These are phyloP conservation scores for Calcarisporium arbuscula DNA, from an alignment of 2,329 filamentous ascomycete genomes.

Conservation along the genomic window DNA sequence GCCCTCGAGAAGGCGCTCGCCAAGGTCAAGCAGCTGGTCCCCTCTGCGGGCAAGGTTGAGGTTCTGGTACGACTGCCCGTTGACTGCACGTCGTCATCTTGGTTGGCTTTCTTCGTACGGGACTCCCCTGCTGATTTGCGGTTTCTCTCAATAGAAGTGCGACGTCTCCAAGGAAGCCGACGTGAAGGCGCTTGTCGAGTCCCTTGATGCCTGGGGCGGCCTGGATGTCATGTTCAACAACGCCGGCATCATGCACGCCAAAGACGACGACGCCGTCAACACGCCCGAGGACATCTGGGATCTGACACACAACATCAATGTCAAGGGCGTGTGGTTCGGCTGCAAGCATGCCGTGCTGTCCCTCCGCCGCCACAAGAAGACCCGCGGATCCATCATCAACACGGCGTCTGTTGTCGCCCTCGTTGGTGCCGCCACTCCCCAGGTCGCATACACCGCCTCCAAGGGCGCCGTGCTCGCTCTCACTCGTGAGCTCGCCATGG, in stretches of 20 bases:
- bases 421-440: conserved; percentile 79
- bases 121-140: background rate
- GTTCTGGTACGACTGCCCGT: conserved; percentile 38
- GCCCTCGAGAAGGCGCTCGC: conserved; percentile 70
- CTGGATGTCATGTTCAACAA: conserved; percentile 96
- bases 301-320: conserved; percentile 87
- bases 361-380: conserved; percentile 74
- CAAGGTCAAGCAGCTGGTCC: conserved; percentile 69
- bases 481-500: conserved; percentile 85
- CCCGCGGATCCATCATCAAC: conserved; percentile 79
- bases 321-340: conserved; percentile 97
- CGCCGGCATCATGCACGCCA: conserved; percentile 90
- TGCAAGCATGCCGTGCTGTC: conserved; percentile 85
- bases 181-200: conserved; percentile 67
- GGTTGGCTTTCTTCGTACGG: background rate
- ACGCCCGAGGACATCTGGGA: conserved; percentile 93
- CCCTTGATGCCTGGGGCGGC: conserved; percentile 77
- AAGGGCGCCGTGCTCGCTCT: conserved; percentile 89
- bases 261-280: conserved; percentile 72
- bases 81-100: background rate
- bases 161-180: conserved; percentile 84
- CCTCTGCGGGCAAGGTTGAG: conserved; percentile 54
- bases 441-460: conserved; percentile 87
- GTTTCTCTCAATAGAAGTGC: conserved; percentile 28
- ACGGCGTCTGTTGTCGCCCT: conserved; percentile 84